Evolutionary conservation across 768 basidiomycete genomes (phyloP).

Genomic region (Rhodotorula babjevae): DNA sequence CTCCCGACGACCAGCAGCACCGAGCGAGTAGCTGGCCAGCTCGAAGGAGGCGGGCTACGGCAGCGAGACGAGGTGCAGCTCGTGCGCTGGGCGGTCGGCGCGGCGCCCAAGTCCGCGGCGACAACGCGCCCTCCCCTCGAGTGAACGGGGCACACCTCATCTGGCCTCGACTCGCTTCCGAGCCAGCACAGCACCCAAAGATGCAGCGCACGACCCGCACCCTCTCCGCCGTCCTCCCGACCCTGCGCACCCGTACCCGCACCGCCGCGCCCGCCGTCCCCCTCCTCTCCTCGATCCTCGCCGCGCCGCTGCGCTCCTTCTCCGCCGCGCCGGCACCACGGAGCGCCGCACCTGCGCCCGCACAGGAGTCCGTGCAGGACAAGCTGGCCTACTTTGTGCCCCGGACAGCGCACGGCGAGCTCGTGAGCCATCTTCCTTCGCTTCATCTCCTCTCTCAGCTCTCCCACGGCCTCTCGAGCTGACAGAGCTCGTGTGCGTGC

Average conservation of each 20-base stretch:
- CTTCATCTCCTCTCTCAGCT: not conserved
- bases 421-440: not conserved
- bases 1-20: too few relatives aligned
- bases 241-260: not conserved
- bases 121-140: too few relatives aligned
- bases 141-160: too few relatives aligned
- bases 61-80: too few relatives aligned
- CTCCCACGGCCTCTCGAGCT: not conserved
- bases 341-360: not conserved
- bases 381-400: conserved; percentile 13
- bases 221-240: not conserved
- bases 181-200: not conserved
- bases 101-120: too few relatives aligned
- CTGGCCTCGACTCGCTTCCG: too few relatives aligned
- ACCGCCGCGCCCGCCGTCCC: too few relatives aligned
- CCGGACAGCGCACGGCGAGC: conserved; percentile 13
- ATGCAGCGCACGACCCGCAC: not conserved
- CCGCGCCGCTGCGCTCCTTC: not conserved
- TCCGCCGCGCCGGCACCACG: not conserved
- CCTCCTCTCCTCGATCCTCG: not conserved
- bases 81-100: too few relatives aligned
- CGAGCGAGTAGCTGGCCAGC: too few relatives aligned
- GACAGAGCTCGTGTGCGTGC: not conserved
- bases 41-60: too few relatives aligned
- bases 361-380: not conserved